Percentiles rank a stretch among this genome's conserved stretches.
phyloP scores from a whole-genome alignment of 2,329 filamentous ascomycete species.

The Metarhizium brunneum region DNA sequence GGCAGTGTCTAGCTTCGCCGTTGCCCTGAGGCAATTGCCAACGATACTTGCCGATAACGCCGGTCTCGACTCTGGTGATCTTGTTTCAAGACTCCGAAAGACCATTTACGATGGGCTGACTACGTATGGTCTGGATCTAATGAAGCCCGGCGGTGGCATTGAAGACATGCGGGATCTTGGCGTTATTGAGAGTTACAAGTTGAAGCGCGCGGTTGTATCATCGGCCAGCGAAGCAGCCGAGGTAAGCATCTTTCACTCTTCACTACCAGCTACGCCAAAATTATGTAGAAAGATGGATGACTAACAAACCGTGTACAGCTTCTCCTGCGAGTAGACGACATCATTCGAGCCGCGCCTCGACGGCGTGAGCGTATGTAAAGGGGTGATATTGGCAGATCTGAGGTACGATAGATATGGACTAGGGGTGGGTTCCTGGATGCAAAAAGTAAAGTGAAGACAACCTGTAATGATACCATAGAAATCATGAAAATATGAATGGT shows the following conservation, averaged over 20 bases:
- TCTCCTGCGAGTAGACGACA: conserved; percentile 90
- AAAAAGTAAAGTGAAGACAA: background rate
- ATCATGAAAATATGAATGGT: conserved; percentile 19
- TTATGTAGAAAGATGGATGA: background rate
- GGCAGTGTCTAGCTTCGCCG: conserved; percentile 82
- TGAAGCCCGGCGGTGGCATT: conserved; percentile 84
- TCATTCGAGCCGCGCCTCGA: conserved; percentile 86
- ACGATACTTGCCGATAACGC: conserved; percentile 98
- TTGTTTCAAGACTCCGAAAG: conserved; percentile 84
- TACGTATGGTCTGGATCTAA: conserved; percentile 81
- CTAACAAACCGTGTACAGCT: conserved; percentile 40
- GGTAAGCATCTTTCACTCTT: conserved; percentile 43
- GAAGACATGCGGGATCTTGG: conserved; percentile 92
- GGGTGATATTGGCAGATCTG: background rate
- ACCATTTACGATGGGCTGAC: conserved; percentile 92
- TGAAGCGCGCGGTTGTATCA: conserved; percentile 96
- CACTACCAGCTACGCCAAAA: background rate
- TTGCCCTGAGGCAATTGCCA: conserved; percentile 82
- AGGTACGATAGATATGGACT: background rate
- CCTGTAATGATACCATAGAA: conserved; percentile 31
- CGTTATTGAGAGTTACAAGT: conserved; percentile 95
- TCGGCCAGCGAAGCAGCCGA: conserved; percentile 95
- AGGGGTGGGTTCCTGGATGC: background rate
- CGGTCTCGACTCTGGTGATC: conserved; percentile 87
- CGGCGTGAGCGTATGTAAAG: conserved; percentile 30